phyloP scores from a whole-genome alignment of 2,329 filamentous ascomycete species.

The Metarhizium sp. region DNA sequence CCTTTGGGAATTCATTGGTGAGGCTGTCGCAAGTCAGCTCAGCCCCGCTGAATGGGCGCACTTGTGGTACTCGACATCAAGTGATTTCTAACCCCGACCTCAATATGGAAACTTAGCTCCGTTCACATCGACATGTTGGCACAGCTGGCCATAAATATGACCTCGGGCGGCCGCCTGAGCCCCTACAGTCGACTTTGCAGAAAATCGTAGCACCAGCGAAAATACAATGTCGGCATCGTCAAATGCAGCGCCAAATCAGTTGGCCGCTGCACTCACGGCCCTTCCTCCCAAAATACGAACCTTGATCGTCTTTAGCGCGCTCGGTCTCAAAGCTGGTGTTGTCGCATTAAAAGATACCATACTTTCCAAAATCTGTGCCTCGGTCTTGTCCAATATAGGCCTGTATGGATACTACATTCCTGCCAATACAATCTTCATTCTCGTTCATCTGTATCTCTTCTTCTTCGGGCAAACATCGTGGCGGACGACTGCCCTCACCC shows the following conservation, averaged over 20 bases:
- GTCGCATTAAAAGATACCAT: not conserved
- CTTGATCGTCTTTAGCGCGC: not conserved
- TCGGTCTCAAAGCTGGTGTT: not conserved
- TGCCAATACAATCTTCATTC: not conserved
- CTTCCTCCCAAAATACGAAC: not conserved
- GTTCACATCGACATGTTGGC: too few relatives aligned
- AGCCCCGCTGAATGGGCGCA: not conserved
- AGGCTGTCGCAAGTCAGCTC: not conserved
- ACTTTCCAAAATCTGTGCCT: not conserved
- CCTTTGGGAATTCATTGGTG: not conserved
- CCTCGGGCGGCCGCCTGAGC: too few relatives aligned
- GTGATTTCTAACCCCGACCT: too few relatives aligned
- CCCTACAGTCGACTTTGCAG: not conserved
- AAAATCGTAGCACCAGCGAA: not conserved
- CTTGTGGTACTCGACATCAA: not conserved
- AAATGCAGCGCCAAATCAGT: not conserved
- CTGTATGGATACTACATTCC: not conserved
- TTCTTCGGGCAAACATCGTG: not conserved
- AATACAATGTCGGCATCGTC: not conserved
- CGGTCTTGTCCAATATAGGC: not conserved
- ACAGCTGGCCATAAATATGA: not conserved
- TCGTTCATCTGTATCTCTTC: not conserved
- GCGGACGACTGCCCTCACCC: not conserved
- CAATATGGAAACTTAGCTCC: too few relatives aligned
- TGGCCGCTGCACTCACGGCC: not conserved